phyloP scores from a whole-genome alignment of 805 yeast genomes.

The Cyberlindnera amylophila region DNA sequence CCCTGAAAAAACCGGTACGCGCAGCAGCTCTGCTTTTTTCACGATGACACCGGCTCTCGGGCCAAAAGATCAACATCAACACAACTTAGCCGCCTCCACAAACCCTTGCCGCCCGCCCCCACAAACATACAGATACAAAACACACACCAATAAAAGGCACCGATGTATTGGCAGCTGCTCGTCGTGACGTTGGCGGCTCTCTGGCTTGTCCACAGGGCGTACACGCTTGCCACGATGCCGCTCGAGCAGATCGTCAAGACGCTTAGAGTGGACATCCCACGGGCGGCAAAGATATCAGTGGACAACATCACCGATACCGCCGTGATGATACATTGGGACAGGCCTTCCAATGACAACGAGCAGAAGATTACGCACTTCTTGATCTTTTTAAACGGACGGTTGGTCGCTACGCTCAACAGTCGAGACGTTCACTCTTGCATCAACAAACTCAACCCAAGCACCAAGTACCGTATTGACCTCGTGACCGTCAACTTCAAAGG shows the following conservation, averaged over 20 bases:
- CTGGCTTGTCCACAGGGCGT: constrained; percentile 25
- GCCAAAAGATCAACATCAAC: background rate
- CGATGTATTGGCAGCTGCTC: constrained; percentile 22
- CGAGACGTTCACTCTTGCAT: constrained; percentile 34
- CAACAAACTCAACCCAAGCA: constrained; percentile 31
- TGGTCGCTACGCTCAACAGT: constrained; percentile 33
- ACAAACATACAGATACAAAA: no score
- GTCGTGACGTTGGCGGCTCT: constrained; percentile 18
- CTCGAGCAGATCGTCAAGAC: constrained; percentile 42
- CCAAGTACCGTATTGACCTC: constrained; percentile 40
- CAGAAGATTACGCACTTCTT: constrained; percentile 36
- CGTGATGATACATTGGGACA: constrained; percentile 55
- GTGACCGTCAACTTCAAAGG: constrained; percentile 38
- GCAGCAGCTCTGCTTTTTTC: background rate
- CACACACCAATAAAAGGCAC: background rate
- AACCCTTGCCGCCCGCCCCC: no score
- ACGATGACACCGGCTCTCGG: background rate
- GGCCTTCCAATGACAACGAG: constrained; percentile 19
- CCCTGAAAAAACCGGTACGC: background rate
- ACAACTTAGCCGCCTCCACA: no score
- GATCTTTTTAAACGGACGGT: constrained; percentile 38
- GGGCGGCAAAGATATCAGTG: constrained; percentile 49
- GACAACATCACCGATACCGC: constrained; percentile 46
- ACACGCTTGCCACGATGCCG: constrained; percentile 33
- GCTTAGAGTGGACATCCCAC: constrained; percentile 52